Evolutionary conservation across 371 early-diverging fungal species (phyloP), one percentile per base, ranked within the genome.

Genomic region (Zopfochytrium polystomum): DNA sequence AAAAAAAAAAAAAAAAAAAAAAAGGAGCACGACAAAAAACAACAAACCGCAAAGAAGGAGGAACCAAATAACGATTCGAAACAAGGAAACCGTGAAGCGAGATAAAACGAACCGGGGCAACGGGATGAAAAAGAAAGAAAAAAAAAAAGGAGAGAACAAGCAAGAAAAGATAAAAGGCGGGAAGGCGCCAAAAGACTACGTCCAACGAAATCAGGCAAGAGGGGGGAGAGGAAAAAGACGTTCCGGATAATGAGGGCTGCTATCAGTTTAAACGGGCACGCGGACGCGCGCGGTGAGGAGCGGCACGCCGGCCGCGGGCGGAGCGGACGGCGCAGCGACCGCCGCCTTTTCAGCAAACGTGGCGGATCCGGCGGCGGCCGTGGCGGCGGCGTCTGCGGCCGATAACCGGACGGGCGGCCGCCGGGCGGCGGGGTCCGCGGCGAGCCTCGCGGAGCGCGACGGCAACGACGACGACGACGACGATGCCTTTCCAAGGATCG

Each of bases 131-230:
- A 47, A 9, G 20, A 6, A 6, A 47, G 7, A 47, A 20, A 47
- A 47, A 47, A 47, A 6, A 47, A 47, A 47, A 11, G 20, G 18
- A n/a, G 15, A 25, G 15, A 13, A 18, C 15, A 13, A 13, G 6
- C 48, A 15, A 48, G 20, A 15, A 5, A 9, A 9, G 20, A 15
- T 48, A 9, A 15, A 15, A 54, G n/a, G 5, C 33, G 38, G 38
- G 23, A 13, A 18, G 11, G 38, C 26, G 15, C 54, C 54, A 6
- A 7, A 11, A 35, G 33, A 42, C 43, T 56, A 47, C 33, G 30
- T 58, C 59, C n/a, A n/a, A 58, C 35, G 34, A 58, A 26, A 7
- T 51, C 59, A 34, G 50, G 2, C 22, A 51, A 58, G 15, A 58
- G 25, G 15, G 59, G 50, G 33, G 30, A 29, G 2, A 29, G 7